Conservation (phyloP, 345 rosid genomes). For the Arabis alpina region DNA sequence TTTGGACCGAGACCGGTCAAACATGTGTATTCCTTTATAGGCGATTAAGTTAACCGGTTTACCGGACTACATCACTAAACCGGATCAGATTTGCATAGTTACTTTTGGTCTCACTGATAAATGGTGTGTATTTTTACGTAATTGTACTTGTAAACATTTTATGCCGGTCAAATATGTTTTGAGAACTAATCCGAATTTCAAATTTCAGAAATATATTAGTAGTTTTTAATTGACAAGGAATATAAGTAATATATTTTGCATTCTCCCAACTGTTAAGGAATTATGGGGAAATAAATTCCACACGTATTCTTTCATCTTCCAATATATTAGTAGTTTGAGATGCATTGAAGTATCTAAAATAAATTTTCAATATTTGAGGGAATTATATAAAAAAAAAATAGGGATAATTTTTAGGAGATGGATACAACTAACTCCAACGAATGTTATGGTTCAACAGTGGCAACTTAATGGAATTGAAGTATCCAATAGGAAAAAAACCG, state of each 20-base stretch:
- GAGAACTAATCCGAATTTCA: not conserved
- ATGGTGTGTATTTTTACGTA: not conserved
- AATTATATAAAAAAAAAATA: not conserved
- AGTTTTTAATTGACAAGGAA: not conserved
- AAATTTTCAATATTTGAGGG: not conserved
- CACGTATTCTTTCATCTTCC: slow-evolving; percentile 6
- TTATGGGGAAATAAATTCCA: not conserved
- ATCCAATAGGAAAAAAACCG: not conserved
- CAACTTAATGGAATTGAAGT: slow-evolving; percentile 24
- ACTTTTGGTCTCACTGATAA: not conserved
- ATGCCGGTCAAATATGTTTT: not conserved
- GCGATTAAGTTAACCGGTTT: not conserved
- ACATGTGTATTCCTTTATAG: not conserved
- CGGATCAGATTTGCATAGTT: not conserved
- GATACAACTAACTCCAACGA: slow-evolving; percentile 35
- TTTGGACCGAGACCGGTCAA: slow-evolving; percentile 6
- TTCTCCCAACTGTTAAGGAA: not conserved
- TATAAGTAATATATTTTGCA: not conserved
- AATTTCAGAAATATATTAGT: not conserved
- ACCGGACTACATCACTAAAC: not conserved
- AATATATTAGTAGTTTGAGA: not conserved
- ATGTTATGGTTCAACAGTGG: slow-evolving; percentile 14
- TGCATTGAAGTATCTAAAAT: not conserved
- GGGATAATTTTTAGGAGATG: slow-evolving; percentile 1
- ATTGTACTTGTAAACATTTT: not conserved